Evolutionary conservation across 768 basidiomycete species (phyloP).

Genomic region (Butyriboletus loyo): DNA sequence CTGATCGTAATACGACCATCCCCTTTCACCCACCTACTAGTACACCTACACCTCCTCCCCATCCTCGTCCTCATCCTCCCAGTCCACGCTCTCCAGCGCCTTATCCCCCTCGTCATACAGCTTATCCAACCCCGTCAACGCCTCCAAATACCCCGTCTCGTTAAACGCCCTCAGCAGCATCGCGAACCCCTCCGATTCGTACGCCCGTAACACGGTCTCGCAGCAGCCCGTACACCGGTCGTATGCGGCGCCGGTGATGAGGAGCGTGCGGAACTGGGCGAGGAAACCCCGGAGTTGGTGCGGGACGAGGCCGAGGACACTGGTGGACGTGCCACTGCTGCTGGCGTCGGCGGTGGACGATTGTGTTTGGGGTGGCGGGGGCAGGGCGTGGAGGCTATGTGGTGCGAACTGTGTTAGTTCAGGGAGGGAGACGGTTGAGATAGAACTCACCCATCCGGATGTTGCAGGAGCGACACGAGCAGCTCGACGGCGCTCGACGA

Average conservation of each 20-base stretch:
- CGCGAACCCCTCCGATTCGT: constrained; percentile 73
- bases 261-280: constrained; percentile 79
- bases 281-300: constrained; percentile 93
- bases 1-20: too few relatives aligned
- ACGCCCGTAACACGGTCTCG: constrained; percentile 75
- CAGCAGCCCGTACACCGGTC: constrained; percentile 90
- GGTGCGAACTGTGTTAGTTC: neutral
- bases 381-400: constrained; percentile 58
- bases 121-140: constrained; percentile 74
- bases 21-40: too few relatives aligned
- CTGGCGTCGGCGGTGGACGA: constrained; percentile 11
- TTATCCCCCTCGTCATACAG: constrained; percentile 74
- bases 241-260: constrained; percentile 84
- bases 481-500: constrained; percentile 91
- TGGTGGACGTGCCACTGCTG: constrained; percentile 30
- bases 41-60: neutral
- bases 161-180: constrained; percentile 83
- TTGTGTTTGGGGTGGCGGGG: constrained; percentile 51
- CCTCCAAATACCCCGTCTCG: constrained; percentile 71
- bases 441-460: constrained; percentile 71
- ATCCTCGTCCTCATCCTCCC: constrained; percentile 58
- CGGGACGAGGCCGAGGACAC: constrained; percentile 83
- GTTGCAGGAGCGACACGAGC: constrained; percentile 83
- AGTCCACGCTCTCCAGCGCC: constrained; percentile 67
- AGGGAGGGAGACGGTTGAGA: neutral